Conservation (phyloP, 2,329 filamentous ascomycete genomes). For the Trichoderma simmonsii region DNA sequence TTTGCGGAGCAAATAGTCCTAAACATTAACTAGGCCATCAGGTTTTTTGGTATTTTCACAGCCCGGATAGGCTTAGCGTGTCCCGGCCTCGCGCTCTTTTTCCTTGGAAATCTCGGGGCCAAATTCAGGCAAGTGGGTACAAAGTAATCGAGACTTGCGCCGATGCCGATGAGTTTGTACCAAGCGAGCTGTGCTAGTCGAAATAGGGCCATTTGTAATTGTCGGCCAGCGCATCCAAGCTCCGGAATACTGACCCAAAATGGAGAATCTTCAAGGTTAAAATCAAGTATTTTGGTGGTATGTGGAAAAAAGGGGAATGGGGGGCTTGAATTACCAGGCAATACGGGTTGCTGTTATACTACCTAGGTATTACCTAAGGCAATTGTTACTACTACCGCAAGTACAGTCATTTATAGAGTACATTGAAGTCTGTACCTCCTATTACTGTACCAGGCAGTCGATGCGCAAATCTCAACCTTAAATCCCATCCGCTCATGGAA, state of each 20-base stretch:
- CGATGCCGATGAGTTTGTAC: too few relatives aligned
- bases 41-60: neutral
- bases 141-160: neutral
- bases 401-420: neutral
- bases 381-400: too few relatives aligned
- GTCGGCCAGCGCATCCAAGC: neutral
- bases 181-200: too few relatives aligned
- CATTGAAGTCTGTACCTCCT: neutral
- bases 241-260: neutral
- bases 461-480: neutral
- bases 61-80: neutral
- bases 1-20: conserved; percentile 5
- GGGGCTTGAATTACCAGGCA: neutral
- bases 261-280: neutral
- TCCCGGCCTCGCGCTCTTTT: neutral
- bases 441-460: too few relatives aligned
- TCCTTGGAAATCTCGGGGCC: neutral
- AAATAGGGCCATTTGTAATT: neutral
- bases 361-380: too few relatives aligned
- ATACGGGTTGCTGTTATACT: neutral
- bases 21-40: neutral
- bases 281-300: too few relatives aligned
- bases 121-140: neutral
- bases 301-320: neutral
- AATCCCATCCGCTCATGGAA: neutral